Evolutionary conservation across 129 eudicot species (phyloP).

Genomic region (Arctium lappa): DNA sequence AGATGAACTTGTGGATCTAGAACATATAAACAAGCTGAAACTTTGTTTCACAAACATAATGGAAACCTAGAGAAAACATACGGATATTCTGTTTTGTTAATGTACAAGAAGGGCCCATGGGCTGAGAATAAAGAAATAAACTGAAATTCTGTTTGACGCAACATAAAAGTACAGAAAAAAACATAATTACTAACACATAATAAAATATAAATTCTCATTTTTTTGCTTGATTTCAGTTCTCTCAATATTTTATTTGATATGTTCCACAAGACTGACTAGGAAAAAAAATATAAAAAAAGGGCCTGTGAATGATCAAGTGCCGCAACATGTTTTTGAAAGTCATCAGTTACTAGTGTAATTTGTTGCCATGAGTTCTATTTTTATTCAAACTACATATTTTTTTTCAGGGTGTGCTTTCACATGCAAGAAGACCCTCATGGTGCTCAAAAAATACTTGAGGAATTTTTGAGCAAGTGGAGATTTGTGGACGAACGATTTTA

Average conservation of each 20-base stretch:
- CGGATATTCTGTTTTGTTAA: background rate
- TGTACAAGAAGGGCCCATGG: too few species aligned
- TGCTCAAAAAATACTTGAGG: slow-evolving; percentile 62
- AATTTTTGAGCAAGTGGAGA: slow-evolving; percentile 72
- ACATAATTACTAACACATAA: background rate
- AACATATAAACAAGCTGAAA: background rate
- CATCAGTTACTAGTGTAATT: background rate
- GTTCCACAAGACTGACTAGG: background rate
- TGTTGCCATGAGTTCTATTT: background rate
- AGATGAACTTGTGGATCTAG: background rate
- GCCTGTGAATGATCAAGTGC: background rate
- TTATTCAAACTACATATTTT: background rate
- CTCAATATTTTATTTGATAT: background rate
- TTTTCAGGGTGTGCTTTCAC: slow-evolving; percentile 68
- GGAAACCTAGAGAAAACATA: background rate
- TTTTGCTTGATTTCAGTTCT: background rate
- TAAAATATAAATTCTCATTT: too few species aligned
- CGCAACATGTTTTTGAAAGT: background rate
- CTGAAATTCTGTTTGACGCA: background rate
- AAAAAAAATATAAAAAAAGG: too few species aligned
- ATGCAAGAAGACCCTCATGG: slow-evolving; percentile 49
- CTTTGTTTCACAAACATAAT: background rate
- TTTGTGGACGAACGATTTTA: slow-evolving; percentile 44
- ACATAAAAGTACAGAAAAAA: background rate
- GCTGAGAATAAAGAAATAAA: too few species aligned